phyloP scores from a whole-genome alignment of 306 rosid species.

The Acacia confusa region DNA sequence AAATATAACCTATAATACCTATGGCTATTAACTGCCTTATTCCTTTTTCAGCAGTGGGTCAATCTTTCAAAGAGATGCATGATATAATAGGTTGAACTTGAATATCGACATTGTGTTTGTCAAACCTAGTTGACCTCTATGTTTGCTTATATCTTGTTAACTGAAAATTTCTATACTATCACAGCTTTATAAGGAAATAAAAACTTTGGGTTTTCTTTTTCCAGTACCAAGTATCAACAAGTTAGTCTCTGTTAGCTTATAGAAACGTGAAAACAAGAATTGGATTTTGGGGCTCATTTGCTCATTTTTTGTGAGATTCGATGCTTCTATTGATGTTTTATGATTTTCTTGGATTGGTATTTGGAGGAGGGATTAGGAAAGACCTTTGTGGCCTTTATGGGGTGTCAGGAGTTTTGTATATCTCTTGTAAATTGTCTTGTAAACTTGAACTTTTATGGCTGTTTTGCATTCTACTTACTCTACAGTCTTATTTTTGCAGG shows the following conservation, averaged over 20 bases:
- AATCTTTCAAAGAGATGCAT: neutral
- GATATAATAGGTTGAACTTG: neutral
- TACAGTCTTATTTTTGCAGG: slow-evolving; percentile 41
- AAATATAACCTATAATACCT: neutral
- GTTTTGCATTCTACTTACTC: slow-evolving; percentile 2
- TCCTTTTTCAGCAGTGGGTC: neutral
- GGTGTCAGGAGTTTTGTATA: neutral
- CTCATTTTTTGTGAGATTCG: neutral
- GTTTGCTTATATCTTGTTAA: neutral
- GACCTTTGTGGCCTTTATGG: neutral
- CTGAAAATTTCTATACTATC: neutral
- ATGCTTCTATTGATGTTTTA: neutral
- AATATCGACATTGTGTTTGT: neutral
- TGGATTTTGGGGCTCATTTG: neutral
- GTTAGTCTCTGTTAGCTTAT: neutral
- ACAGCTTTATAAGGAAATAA: neutral
- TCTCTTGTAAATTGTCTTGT: neutral
- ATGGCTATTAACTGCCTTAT: neutral
- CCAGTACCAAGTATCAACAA: neutral
- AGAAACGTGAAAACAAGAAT: neutral
- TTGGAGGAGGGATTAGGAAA: neutral
- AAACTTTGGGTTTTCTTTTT: neutral
- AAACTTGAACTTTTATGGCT: neutral
- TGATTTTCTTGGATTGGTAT: neutral
- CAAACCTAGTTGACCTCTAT: neutral